phyloP scores from a whole-genome alignment of 2,329 filamentous ascomycete genomes.

The Mollisiaceae sp. region DNA sequence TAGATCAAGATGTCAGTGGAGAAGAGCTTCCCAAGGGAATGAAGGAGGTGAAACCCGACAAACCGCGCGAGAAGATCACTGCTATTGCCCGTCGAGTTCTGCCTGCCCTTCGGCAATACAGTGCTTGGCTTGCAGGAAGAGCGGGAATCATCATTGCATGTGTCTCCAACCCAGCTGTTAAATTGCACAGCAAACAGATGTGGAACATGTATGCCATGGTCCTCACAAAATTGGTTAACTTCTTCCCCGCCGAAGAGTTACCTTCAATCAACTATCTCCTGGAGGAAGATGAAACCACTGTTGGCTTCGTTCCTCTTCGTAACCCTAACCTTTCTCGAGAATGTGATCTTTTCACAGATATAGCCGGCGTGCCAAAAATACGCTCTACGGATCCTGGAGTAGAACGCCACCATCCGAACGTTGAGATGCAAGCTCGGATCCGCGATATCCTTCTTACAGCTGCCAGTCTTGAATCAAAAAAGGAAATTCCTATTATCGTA shows the following conservation, averaged over 20 bases:
- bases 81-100: slow-evolving; percentile 64
- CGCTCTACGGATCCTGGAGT: slow-evolving; percentile 51
- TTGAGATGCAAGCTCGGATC: slow-evolving; percentile 71
- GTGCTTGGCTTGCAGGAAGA: slow-evolving; percentile 67
- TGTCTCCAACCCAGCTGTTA: slow-evolving; percentile 54
- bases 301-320: slow-evolving; percentile 66
- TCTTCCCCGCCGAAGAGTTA: slow-evolving; percentile 62
- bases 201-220: slow-evolving; percentile 71
- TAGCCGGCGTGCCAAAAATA: slow-evolving; percentile 51
- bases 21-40: slow-evolving; percentile 49
- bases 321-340: slow-evolving; percentile 53
- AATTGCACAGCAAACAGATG: slow-evolving; percentile 62
- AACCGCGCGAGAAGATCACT: slow-evolving; percentile 55
- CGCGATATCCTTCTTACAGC: slow-evolving; percentile 67
- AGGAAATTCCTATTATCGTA: slow-evolving; percentile 47
- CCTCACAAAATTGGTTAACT: slow-evolving; percentile 61
- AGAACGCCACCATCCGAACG: slow-evolving; percentile 59
- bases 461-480: slow-evolving; percentile 57
- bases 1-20: slow-evolving; percentile 54
- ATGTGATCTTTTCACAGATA: slow-evolving; percentile 55
- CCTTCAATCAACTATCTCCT: slow-evolving; percentile 65
- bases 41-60: slow-evolving; percentile 45
- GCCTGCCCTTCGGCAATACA: slow-evolving; percentile 69
- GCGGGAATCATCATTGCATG: slow-evolving; percentile 59
- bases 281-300: slow-evolving; percentile 69